These are phyloP conservation scores for Coemansia sp. DNA, from an alignment of 192 early-diverging fungal species.

Conservation along the genomic window DNA sequence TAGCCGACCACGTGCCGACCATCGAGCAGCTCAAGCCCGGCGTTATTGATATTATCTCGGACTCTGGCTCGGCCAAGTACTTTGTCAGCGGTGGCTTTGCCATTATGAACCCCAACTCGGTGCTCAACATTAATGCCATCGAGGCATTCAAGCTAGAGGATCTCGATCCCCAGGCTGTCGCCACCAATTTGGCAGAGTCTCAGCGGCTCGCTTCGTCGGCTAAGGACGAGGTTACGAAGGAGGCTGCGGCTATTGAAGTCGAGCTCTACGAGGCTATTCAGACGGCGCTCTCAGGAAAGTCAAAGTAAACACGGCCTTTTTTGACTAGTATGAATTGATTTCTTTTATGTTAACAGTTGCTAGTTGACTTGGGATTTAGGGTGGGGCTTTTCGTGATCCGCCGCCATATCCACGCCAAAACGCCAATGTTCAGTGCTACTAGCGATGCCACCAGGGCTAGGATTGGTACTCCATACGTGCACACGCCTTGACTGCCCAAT, in stretches of 20 bases:
- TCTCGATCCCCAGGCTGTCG: constrained; percentile 76
- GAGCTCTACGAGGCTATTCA: constrained; percentile 88
- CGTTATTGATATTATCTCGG: constrained; percentile 78
- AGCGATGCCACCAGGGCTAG: background rate
- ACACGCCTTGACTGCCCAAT: background rate
- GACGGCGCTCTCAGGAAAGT: constrained; percentile 58
- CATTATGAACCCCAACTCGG: constrained; percentile 93
- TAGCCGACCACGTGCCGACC: constrained; percentile 96
- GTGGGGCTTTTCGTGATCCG: background rate
- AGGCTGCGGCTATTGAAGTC: constrained; percentile 78
- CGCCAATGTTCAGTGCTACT: constrained; percentile 1
- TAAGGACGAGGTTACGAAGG: constrained; percentile 75
- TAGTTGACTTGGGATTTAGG: background rate
- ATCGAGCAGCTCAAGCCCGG: constrained; percentile 94
- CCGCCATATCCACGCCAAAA: background rate
- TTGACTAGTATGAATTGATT: background rate
- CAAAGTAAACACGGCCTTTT: constrained; percentile 25
- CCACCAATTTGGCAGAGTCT: constrained; percentile 76
- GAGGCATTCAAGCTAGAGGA: constrained; percentile 91
- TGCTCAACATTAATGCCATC: constrained; percentile 94
- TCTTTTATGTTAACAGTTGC: background rate
- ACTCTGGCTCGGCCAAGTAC: constrained; percentile 73
- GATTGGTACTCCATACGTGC: constrained; percentile 1
- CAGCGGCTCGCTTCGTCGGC: constrained; percentile 62
- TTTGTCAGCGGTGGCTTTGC: constrained; percentile 98